These are phyloP conservation scores for Aspergillus persii DNA, from an alignment of 2,329 filamentous ascomycete genomes.

Conservation along the genomic window DNA sequence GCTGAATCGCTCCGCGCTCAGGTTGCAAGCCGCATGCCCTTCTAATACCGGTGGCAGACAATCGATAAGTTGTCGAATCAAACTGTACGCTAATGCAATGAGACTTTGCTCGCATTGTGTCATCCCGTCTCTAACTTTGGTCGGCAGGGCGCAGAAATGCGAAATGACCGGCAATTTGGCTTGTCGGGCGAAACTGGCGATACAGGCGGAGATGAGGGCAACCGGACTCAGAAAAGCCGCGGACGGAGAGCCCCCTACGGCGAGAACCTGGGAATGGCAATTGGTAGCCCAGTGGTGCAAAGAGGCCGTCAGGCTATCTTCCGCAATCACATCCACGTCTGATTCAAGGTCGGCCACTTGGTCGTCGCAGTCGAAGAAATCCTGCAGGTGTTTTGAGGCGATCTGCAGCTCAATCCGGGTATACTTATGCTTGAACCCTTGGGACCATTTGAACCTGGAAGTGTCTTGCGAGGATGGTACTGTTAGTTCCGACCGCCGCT, in stretches of 20 bases:
- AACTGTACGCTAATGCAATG: conserved; percentile 38
- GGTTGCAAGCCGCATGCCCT: conserved; percentile 32
- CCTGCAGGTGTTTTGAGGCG: conserved; percentile 35
- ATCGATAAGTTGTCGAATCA: conserved; percentile 40
- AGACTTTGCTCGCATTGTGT: conserved; percentile 30
- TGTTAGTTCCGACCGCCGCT: conserved; percentile 16
- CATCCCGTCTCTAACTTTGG: conserved; percentile 19
- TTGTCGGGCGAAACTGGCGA: conserved; percentile 30
- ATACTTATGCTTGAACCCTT: conserved; percentile 34
- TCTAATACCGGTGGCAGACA: conserved; percentile 36
- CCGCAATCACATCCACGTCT: conserved; percentile 26
- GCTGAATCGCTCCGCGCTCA: conserved; percentile 36
- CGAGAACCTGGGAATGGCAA: conserved; percentile 32
- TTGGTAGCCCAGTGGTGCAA: conserved; percentile 37
- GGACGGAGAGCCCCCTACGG: conserved; percentile 30
- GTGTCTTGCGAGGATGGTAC: conserved; percentile 18
- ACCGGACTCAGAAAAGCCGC: conserved; percentile 27
- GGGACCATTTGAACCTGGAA: conserved; percentile 29
- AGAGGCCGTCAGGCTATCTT: conserved; percentile 26
- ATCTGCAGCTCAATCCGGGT: conserved; percentile 33
- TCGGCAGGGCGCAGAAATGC: conserved; percentile 35
- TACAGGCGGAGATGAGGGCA: conserved; percentile 34
- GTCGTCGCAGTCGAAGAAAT: conserved; percentile 36
- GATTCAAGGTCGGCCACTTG: conserved; percentile 31
- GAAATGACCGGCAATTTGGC: conserved; percentile 34